A percentile compares a stretch with the other conserved stretches of the same genome.
Evolutionary conservation across 306 rosid genomes (phyloP).

Genomic region (Quercus aquifolioides): DNA sequence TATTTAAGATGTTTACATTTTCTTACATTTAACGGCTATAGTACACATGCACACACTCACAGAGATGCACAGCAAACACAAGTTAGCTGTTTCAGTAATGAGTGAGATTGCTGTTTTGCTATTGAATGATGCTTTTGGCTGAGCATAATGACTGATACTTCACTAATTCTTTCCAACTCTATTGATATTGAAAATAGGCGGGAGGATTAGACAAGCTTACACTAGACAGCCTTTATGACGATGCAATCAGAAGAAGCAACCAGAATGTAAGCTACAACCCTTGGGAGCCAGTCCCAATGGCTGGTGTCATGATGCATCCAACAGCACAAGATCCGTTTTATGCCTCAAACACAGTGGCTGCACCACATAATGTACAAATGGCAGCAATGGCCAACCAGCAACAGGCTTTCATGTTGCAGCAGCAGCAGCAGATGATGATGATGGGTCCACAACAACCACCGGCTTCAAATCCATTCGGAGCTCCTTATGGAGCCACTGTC

Average conservation of each 20-base stretch:
- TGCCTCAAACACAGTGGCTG: conserved; percentile 61
- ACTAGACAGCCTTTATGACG: conserved; percentile 91
- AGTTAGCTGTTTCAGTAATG: background rate
- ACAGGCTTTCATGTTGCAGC: conserved; percentile 79
- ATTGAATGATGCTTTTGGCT: background rate
- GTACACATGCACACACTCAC: background rate
- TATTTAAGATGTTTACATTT: conserved; percentile 8
- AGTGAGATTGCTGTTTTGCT: background rate
- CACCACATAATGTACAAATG: conserved; percentile 90
- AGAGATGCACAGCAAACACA: background rate
- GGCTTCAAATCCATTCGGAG: conserved; percentile 76
- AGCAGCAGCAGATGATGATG: conserved; percentile 84
- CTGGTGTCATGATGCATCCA: conserved; percentile 62
- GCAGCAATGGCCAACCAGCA: conserved; percentile 89
- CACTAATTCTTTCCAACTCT: background rate
- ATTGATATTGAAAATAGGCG: conserved; percentile 47
- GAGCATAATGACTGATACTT: conserved; percentile 3
- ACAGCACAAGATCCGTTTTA: conserved; percentile 78
- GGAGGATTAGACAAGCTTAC: conserved; percentile 97
- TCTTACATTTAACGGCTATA: background rate
- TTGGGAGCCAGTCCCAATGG: conserved; percentile 71
- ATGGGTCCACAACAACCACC: conserved; percentile 59
- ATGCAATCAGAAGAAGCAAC: conserved; percentile 85
- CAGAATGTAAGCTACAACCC: conserved; percentile 93
- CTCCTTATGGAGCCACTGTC: conserved; percentile 61